Percentiles rank a stretch among this genome's conserved stretches.
Evolutionary conservation across 306 rosid genomes (phyloP).

Genomic region (Senna tora): DNA sequence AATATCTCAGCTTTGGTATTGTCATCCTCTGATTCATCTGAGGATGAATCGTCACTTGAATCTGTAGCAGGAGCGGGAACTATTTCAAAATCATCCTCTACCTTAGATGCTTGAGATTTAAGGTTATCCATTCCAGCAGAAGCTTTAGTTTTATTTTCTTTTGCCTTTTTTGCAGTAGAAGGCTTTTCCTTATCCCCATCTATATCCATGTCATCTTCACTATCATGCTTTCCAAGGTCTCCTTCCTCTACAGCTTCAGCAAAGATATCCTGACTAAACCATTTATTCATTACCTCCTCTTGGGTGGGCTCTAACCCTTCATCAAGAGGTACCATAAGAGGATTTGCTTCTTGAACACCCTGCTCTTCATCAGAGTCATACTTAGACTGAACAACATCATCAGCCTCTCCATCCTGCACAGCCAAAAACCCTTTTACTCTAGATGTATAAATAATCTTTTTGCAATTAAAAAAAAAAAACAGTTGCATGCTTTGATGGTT

Average conservation of each 20-base stretch:
- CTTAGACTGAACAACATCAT: constrained; percentile 51
- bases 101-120: constrained; percentile 47
- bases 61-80: constrained; percentile 87
- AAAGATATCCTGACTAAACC: constrained; percentile 92
- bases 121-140: constrained; percentile 30
- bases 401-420: constrained; percentile 67
- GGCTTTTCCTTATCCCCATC: constrained; percentile 45
- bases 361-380: constrained; percentile 77
- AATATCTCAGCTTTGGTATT: constrained; percentile 73
- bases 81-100: constrained; percentile 64
- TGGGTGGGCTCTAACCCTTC: constrained; percentile 68
- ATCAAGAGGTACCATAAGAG: constrained; percentile 78
- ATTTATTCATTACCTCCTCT: constrained; percentile 73
- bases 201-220: constrained; percentile 73
- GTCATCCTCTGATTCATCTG: constrained; percentile 64
- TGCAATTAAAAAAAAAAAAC: constrained; percentile 14
- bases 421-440: constrained; percentile 30
- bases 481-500: not conserved
- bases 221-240: constrained; percentile 54
- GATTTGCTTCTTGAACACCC: constrained; percentile 70
- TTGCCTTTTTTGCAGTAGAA: constrained; percentile 40
- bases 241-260: constrained; percentile 82
- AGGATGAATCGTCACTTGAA: constrained; percentile 79
- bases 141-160: constrained; percentile 41
- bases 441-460: constrained; percentile 1